Conservation (phyloP, 1,284 basidiomycete species). For the Melampsora americana region DNA sequence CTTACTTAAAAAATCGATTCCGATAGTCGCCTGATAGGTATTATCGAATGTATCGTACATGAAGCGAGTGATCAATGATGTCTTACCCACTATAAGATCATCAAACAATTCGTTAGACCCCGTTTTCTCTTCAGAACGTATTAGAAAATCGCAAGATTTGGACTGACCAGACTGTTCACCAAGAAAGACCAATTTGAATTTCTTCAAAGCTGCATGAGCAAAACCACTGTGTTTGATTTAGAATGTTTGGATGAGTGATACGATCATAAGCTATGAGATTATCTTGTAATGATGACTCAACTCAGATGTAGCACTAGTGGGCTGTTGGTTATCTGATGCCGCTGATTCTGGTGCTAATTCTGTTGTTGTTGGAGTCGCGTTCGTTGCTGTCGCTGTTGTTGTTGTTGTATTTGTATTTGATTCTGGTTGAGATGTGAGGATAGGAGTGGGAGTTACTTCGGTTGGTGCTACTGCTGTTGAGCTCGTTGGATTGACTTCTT, state of each 20-base stretch:
- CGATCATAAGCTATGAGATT: not conserved
- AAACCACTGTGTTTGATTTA: constrained; percentile 49
- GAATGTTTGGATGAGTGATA: not conserved
- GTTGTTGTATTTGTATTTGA: not conserved
- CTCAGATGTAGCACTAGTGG: constrained; percentile 17
- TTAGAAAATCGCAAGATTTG: not conserved
- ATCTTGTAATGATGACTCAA: constrained; percentile 9
- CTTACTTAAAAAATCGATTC: constrained; percentile 98
- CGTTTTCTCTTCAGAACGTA: constrained; percentile 90
- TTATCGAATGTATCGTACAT: constrained; percentile 99
- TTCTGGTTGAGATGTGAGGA: not conserved
- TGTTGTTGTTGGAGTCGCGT: not conserved
- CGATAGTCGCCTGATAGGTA: constrained; percentile 99
- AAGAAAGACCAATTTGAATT: constrained; percentile 92
- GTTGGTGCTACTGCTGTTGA: not conserved
- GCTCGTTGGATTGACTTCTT: too few relatives aligned
- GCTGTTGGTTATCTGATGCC: not conserved
- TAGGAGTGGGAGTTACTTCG: not conserved
- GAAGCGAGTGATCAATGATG: constrained; percentile 91
- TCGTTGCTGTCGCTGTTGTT: not conserved
- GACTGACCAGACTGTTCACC: constrained; percentile 49
- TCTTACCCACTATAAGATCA: constrained; percentile 59
- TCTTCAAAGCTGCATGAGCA: constrained; percentile 61
- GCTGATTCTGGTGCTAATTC: not conserved
- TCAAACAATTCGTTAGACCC: constrained; percentile 59